Percentiles rank a stretch among this genome's conserved stretches.
Conservation (phyloP, 768 basidiomycete genomes). For the Auriscalpium orientale region DNA sequence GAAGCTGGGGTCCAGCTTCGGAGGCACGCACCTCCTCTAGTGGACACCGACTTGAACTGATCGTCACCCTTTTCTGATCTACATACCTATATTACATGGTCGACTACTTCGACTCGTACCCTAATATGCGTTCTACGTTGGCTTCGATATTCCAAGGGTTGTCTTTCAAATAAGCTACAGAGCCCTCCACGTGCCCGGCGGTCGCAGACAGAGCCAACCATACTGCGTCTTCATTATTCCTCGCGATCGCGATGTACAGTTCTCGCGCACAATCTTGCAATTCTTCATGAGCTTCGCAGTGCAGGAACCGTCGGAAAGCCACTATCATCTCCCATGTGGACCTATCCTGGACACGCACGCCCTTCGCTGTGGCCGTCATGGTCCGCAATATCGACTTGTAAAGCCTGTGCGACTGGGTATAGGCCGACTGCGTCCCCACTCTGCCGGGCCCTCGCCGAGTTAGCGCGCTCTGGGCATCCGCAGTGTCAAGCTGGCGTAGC, state of each 20-base stretch:
- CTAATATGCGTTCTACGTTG: slow-evolving; percentile 25
- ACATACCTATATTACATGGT: neutral
- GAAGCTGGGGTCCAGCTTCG: slow-evolving; percentile 80
- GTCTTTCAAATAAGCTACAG: slow-evolving; percentile 44
- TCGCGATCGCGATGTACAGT: slow-evolving; percentile 54
- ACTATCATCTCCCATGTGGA: slow-evolving; percentile 79
- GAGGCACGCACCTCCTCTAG: slow-evolving; percentile 47
- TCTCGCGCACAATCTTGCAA: slow-evolving; percentile 59
- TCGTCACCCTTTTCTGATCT: neutral
- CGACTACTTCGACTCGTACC: neutral
- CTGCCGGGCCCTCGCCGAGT: slow-evolving; percentile 42
- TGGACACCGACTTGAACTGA: neutral
- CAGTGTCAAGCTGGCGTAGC: slow-evolving; percentile 50
- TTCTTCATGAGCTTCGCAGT: slow-evolving; percentile 58
- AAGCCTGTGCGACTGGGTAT: slow-evolving; percentile 74
- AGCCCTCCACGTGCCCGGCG: slow-evolving; percentile 30
- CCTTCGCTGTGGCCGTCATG: slow-evolving; percentile 56
- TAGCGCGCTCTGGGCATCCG: slow-evolving; percentile 62
- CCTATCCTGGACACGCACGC: slow-evolving; percentile 63
- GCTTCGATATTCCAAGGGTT: slow-evolving; percentile 54
- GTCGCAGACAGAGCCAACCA: slow-evolving; percentile 73
- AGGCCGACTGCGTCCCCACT: slow-evolving; percentile 61
- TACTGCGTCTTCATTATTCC: slow-evolving; percentile 69
- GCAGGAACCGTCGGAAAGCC: slow-evolving; percentile 70
- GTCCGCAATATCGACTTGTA: slow-evolving; percentile 72